phyloP scores from a whole-genome alignment of 1,284 basidiomycete species.

The Pseudozyma sp. region DNA sequence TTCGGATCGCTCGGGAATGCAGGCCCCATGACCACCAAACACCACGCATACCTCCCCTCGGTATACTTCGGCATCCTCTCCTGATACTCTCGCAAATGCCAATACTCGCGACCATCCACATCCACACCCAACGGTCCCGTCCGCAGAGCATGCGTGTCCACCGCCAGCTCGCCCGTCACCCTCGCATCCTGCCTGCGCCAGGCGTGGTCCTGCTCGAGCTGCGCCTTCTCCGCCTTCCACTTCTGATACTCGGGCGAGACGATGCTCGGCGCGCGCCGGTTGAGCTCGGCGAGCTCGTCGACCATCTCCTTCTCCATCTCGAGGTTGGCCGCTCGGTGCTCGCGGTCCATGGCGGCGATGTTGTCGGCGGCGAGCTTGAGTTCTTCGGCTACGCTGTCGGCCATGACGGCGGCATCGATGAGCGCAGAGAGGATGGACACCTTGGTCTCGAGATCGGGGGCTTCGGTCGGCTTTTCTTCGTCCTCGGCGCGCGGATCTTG shows the following conservation, averaged over 20 bases:
- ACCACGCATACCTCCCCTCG: slow-evolving; percentile 52
- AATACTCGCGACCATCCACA: slow-evolving; percentile 54
- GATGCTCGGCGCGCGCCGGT: slow-evolving; percentile 47
- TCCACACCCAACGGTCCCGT: slow-evolving; percentile 52
- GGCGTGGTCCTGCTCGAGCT: slow-evolving; percentile 25
- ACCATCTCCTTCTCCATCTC: slow-evolving; percentile 43
- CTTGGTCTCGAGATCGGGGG: slow-evolving; percentile 46
- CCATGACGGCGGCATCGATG: slow-evolving; percentile 48
- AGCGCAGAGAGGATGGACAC: slow-evolving; percentile 34
- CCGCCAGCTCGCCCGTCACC: slow-evolving; percentile 23
- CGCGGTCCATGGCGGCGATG: slow-evolving; percentile 26
- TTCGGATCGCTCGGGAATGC: slow-evolving; percentile 25
- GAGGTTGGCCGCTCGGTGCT: slow-evolving; percentile 14
- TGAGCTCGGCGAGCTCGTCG: slow-evolving; percentile 49
- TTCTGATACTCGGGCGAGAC: slow-evolving; percentile 38
- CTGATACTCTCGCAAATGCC: slow-evolving; percentile 57
- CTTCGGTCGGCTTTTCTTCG: slow-evolving; percentile 8
- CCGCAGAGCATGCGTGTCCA: slow-evolving; percentile 45
- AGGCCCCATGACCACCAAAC: slow-evolving; percentile 44
- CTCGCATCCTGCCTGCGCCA: slow-evolving; percentile 38
- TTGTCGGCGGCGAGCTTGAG: slow-evolving; percentile 38
- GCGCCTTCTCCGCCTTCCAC: slow-evolving; percentile 44
- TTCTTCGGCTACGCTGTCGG: slow-evolving; percentile 36
- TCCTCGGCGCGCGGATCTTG: slow-evolving; percentile 1
- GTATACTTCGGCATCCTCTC: slow-evolving; percentile 54